These are phyloP conservation scores for Pseudozyma thailandica DNA, from an alignment of 1,284 basidiomycete genomes.

Conservation along the genomic window DNA sequence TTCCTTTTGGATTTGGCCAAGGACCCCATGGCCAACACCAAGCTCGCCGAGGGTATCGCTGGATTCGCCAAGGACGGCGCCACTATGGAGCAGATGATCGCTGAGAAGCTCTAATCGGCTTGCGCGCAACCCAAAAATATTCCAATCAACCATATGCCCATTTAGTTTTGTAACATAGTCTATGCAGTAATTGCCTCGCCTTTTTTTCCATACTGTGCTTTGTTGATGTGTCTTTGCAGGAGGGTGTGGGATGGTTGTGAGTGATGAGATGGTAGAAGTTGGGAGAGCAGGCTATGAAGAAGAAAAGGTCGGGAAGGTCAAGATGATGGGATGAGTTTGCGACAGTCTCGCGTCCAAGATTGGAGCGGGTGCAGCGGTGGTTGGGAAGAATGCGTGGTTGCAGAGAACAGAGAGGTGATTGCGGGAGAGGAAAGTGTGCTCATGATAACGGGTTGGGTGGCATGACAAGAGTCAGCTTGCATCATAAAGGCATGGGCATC, in stretches of 20 bases:
- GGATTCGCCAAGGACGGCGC: slow-evolving; percentile 91
- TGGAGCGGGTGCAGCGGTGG: no score
- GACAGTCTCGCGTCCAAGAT: no score
- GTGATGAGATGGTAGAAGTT: no score
- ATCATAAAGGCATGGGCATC: no score
- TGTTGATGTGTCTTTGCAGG: not conserved
- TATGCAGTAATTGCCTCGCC: slow-evolving; percentile 14
- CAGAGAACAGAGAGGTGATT: no score
- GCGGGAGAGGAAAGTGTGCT: no score
- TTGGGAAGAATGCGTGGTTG: no score
- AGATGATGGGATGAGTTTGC: no score
- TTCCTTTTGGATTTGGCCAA: slow-evolving; percentile 91
- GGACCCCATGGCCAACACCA: slow-evolving; percentile 66
- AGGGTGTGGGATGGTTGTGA: not conserved
- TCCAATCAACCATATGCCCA: not conserved
- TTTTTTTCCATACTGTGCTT: not conserved
- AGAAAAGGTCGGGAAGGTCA: no score
- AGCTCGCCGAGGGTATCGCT: slow-evolving; percentile 86
- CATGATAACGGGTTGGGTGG: no score
- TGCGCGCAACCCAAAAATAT: not conserved
- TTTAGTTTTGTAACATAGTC: slow-evolving; percentile 38
- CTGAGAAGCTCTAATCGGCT: slow-evolving; percentile 75
- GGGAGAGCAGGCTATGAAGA: no score
- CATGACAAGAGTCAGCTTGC: no score
- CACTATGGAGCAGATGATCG: slow-evolving; percentile 85